Conservation (phyloP, 1,139 yeast species). For the Hansenula anomala region DNA sequence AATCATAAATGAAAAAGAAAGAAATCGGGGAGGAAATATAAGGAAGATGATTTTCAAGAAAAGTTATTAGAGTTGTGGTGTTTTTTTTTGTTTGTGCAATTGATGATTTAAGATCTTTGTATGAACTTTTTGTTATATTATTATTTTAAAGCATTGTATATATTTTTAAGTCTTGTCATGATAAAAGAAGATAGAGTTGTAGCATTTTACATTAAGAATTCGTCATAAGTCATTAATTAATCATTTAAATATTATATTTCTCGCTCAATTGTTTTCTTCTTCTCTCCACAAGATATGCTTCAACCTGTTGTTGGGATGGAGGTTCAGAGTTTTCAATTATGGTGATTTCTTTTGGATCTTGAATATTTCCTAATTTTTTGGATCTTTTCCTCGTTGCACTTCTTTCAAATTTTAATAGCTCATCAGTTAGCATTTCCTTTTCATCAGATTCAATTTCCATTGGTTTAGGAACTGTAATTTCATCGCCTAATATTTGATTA, state of each 20-base stretch:
- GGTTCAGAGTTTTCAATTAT: background rate
- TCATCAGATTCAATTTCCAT: constrained; percentile 1
- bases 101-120: background rate
- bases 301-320: constrained; percentile 31
- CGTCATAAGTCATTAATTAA: no score
- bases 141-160: constrained; percentile 2
- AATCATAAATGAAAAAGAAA: no score
- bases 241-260: constrained; percentile 20
- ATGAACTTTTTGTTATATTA: background rate
- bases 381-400: constrained; percentile 12
- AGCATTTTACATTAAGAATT: no score
- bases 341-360: background rate
- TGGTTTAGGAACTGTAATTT: no score
- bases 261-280: constrained; percentile 39
- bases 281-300: constrained; percentile 41
- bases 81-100: background rate
- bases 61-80: no score
- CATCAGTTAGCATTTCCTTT: constrained; percentile 7
- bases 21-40: no score
- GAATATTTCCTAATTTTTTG: background rate
- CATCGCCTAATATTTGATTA: constrained; percentile 8
- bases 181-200: no score
- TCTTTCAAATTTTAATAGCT: constrained; percentile 15
- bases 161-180: constrained; percentile 1
- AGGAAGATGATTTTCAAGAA: background rate